Conservation (phyloP, 2,329 filamentous ascomycete species). For the Falciphora oryzae region DNA sequence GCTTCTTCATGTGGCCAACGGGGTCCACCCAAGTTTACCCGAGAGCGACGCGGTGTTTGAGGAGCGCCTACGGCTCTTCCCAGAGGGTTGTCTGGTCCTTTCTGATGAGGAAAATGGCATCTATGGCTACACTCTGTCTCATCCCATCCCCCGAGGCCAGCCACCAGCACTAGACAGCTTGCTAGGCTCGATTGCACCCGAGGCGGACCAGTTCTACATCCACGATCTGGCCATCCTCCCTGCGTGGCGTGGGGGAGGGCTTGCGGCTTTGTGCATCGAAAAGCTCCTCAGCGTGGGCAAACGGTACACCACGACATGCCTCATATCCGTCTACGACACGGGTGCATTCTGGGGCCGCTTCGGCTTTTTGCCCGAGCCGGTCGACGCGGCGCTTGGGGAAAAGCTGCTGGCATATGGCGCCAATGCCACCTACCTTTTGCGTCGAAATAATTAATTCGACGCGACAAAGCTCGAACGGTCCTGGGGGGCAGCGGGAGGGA, state of each 20-base stretch:
- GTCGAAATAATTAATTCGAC: slow-evolving; percentile 2
- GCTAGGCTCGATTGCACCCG: slow-evolving; percentile 22
- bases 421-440: slow-evolving; percentile 24
- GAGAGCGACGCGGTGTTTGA: slow-evolving; percentile 25
- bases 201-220: slow-evolving; percentile 31
- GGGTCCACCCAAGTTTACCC: slow-evolving; percentile 25
- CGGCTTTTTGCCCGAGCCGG: slow-evolving; percentile 22
- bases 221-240: slow-evolving; percentile 30
- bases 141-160: slow-evolving; percentile 25
- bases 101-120: slow-evolving; percentile 15
- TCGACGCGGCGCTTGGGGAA: slow-evolving; percentile 19
- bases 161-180: slow-evolving; percentile 27
- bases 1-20: slow-evolving; percentile 22
- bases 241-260: slow-evolving; percentile 21
- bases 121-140: slow-evolving; percentile 30
- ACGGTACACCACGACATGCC: slow-evolving; percentile 22
- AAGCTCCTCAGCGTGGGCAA: slow-evolving; percentile 20
- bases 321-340: slow-evolving; percentile 32
- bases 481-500: not conserved
- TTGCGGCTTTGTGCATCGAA: slow-evolving; percentile 20
- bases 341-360: slow-evolving; percentile 26
- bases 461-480: too few relatives aligned
- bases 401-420: slow-evolving; percentile 28
- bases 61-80: slow-evolving; percentile 29
- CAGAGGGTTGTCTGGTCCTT: slow-evolving; percentile 27